Evolutionary conservation across 345 rosid species (phyloP), one percentile per base, ranked within the genome.

Genomic region (Lepidium africanum): DNA sequence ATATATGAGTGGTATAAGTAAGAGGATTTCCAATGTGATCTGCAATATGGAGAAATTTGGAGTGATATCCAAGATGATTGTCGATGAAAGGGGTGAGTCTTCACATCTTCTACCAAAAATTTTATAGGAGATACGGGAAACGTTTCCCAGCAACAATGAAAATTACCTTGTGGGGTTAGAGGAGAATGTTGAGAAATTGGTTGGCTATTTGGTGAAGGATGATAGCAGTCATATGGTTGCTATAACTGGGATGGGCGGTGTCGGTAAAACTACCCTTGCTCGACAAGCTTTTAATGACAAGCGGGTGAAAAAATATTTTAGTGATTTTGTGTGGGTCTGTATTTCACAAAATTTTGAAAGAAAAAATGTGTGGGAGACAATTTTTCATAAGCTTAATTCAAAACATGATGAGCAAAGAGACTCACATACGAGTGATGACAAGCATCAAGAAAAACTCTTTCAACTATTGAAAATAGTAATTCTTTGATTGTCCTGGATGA

Each of bases 241-340:
- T 0, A 61, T 85, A 4, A 69, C 72, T 3, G 84, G 87, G 10
- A 81, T 83, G 87, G 84, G 85, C 0, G 90, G 87, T 11, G 60
- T 81, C 8, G 85, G 87, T 5, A 85, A 81, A 67, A 85, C 84
- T 0, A 48, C 86, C 9, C 69, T 83, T 0, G 84, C 84, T 3
- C 63, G 39, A 53, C 69, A 77, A 36, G 45, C 75, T 0, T 49
- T 75, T 10, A 32, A 73, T 30, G 72, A 69, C 21, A 5, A n/a
- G 7, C 23, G 9, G 0, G 62, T 81, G 3, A 73, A 74, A 59
- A 23, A 13, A 13, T 27, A 48, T 35, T 85, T 79, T 9, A 63
- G 52, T 0, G 27, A 68, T 1, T 37, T 76, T 1, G 78, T 77
- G 3, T 81, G 80, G 85, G 77, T 71, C 2, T 74, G 62, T 21